Base-by-base conservation (phyloP, 495 filamentous ascomycete genomes). In the Echria macrotheca region DNA sequence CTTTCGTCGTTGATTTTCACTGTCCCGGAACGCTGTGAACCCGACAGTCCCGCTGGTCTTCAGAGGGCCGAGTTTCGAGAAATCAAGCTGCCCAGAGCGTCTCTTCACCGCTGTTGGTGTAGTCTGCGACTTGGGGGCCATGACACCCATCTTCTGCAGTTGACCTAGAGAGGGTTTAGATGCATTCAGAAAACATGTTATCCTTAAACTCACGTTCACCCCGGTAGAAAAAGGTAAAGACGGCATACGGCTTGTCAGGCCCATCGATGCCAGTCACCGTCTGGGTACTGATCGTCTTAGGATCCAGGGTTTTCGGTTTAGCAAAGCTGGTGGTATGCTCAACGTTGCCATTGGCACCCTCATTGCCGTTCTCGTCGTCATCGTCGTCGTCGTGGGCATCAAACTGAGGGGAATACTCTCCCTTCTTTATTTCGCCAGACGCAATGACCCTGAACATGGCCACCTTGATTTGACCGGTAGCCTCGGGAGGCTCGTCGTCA, bases 241-340 rank as follows among this genome's bases (percentile, higher is more conserved):
- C 84, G 1, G 93, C 93, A 70, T 95, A 99, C 12, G 95, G 94
- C 65, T 89, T 88, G 46, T 96, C 90, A 19, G 89, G 87, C 0
- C 86, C 83, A 67, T 99, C 93, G 55, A 99, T 95, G n/a, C 93
- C 93, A 18, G 91, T 97, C 14, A 99, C 93, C 0, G 91, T 96
- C 68, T 99, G 93, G 0, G 94, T 97, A 58, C 90, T 96, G 61
- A 99, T 97, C 7, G 86, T 85, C 69, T 96, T 96, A 1, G 91
- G 93, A 70, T 99, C 94, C 22, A 99, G 76, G 14, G 90, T 83
- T 72, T 97, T 99, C 3, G 93, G 94, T 64, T 97, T 91, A 10
- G 94, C 94, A 67, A 99, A 99, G 61, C 93, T 97, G 19, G 93
- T 97, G 36, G 93, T 97, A 67, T 99, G 93, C 66, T 96, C 94